Conservation (phyloP, 495 filamentous ascomycete species). For the Barbatosphaeria neglecta region DNA sequence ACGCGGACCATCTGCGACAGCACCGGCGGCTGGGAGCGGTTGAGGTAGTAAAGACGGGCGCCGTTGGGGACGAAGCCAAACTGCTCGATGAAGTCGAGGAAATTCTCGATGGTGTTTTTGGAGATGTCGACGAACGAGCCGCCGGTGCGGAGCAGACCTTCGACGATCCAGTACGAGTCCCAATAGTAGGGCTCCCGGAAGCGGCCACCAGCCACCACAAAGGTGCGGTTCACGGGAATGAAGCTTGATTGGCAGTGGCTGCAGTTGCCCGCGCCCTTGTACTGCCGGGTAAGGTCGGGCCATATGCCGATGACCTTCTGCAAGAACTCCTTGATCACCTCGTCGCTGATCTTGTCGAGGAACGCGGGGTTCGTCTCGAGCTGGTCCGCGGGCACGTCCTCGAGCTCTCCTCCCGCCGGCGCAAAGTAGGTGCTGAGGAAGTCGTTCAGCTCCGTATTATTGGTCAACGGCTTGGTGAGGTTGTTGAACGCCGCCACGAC, state of each 20-base stretch:
- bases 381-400: conserved; percentile 24
- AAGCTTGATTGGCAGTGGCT: conserved; percentile 34
- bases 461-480: conserved; percentile 32
- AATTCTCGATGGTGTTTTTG: conserved; percentile 40
- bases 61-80: conserved; percentile 41
- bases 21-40: conserved; percentile 37
- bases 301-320: conserved; percentile 38
- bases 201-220: conserved; percentile 38
- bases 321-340: conserved; percentile 32
- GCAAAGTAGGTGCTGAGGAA: conserved; percentile 34
- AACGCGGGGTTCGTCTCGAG: conserved; percentile 30
- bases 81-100: conserved; percentile 36
- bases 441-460: conserved; percentile 33
- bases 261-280: conserved; percentile 28
- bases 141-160: conserved; percentile 37
- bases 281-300: conserved; percentile 37
- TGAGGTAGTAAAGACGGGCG: conserved; percentile 35
- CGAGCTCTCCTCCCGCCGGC: conserved; percentile 34
- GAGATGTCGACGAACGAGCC: conserved; percentile 35
- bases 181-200: conserved; percentile 43
- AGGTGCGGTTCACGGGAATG: conserved; percentile 40
- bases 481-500: conserved; percentile 30
- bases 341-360: conserved; percentile 28
- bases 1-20: conserved; percentile 36
- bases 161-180: conserved; percentile 42